Evolutionary conservation across 257 asterid genomes (phyloP).

Genomic region (Osmanthus fragrans): DNA sequence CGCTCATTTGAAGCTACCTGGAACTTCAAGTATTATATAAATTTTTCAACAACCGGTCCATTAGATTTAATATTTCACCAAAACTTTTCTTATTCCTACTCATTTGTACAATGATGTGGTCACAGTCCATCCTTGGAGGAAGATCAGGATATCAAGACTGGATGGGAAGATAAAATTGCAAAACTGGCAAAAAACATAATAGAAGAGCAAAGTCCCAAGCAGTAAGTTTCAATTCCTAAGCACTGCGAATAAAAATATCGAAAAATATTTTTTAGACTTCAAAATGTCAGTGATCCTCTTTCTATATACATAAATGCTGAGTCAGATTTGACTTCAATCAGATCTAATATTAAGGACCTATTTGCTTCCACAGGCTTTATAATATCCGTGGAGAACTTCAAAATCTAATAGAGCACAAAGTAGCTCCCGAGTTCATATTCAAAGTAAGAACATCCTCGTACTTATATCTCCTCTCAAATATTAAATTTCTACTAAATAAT

Average conservation of each 20-base stretch:
- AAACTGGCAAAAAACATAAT: slow-evolving; percentile 64
- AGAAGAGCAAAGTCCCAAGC: slow-evolving; percentile 82
- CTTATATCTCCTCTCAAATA: slow-evolving; percentile 10
- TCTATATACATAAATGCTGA: not conserved
- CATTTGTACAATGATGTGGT: slow-evolving; percentile 30
- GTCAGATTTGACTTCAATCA: too few relatives aligned
- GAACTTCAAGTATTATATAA: slow-evolving; percentile 45
- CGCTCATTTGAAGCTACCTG: slow-evolving; percentile 92
- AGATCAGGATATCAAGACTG: slow-evolving; percentile 65
- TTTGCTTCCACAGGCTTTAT: slow-evolving; percentile 52
- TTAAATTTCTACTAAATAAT: slow-evolving; percentile 18
- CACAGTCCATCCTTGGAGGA: slow-evolving; percentile 51
- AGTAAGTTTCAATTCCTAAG: slow-evolving; percentile 43
- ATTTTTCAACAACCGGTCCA: not conserved
- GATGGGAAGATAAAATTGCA: slow-evolving; percentile 87
- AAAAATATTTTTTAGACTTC: not conserved
- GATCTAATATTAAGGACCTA: slow-evolving; percentile 17
- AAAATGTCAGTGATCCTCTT: not conserved
- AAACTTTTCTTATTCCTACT: slow-evolving; percentile 16
- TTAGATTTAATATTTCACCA: not conserved
- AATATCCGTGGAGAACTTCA: slow-evolving; percentile 74
- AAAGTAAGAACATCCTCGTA: slow-evolving; percentile 43
- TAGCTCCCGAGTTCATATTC: slow-evolving; percentile 74
- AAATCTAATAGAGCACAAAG: slow-evolving; percentile 76
- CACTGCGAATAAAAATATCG: not conserved